phyloP scores from a whole-genome alignment of 1,284 basidiomycete genomes.

The Papiliotrema nemorosa region DNA sequence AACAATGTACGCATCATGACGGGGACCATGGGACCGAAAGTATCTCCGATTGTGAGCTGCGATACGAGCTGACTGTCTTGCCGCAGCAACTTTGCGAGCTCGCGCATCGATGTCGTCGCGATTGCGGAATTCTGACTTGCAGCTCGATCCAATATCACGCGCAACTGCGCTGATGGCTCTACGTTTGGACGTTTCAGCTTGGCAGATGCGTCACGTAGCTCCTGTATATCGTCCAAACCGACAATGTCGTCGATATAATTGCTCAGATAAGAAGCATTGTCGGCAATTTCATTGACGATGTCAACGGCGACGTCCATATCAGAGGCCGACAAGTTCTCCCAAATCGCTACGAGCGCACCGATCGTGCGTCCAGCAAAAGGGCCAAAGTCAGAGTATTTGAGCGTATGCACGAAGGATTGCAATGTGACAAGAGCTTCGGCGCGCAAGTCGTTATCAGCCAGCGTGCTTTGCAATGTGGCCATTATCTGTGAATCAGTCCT shows the following conservation, averaged over 20 bases:
- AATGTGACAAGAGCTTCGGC: slow-evolving; percentile 78
- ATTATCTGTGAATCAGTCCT: slow-evolving; percentile 65
- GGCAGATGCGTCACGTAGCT: slow-evolving; percentile 60
- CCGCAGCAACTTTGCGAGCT: slow-evolving; percentile 67
- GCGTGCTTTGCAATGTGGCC: slow-evolving; percentile 90
- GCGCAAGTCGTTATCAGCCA: slow-evolving; percentile 65
- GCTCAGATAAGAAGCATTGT: slow-evolving; percentile 55
- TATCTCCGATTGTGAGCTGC: slow-evolving; percentile 70
- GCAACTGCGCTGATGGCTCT: slow-evolving; percentile 55
- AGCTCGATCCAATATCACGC: slow-evolving; percentile 69
- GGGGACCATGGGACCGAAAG: slow-evolving; percentile 76
- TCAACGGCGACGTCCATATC: slow-evolving; percentile 59
- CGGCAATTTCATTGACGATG: slow-evolving; percentile 70
- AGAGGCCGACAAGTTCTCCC: slow-evolving; percentile 60
- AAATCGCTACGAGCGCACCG: slow-evolving; percentile 75
- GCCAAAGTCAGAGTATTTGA: slow-evolving; percentile 70
- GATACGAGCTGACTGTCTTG: slow-evolving; percentile 58
- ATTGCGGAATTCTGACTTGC: slow-evolving; percentile 80
- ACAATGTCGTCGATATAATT: slow-evolving; percentile 70
- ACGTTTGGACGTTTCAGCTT: slow-evolving; percentile 58
- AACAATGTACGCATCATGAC: slow-evolving; percentile 68
- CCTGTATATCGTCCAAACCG: slow-evolving; percentile 67
- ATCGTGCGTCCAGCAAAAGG: slow-evolving; percentile 84
- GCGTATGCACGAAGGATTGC: slow-evolving; percentile 70
- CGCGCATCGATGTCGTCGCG: slow-evolving; percentile 69